phyloP scores from a whole-genome alignment of 2,329 filamentous ascomycete genomes.

The Colletotrichum acutatum region DNA sequence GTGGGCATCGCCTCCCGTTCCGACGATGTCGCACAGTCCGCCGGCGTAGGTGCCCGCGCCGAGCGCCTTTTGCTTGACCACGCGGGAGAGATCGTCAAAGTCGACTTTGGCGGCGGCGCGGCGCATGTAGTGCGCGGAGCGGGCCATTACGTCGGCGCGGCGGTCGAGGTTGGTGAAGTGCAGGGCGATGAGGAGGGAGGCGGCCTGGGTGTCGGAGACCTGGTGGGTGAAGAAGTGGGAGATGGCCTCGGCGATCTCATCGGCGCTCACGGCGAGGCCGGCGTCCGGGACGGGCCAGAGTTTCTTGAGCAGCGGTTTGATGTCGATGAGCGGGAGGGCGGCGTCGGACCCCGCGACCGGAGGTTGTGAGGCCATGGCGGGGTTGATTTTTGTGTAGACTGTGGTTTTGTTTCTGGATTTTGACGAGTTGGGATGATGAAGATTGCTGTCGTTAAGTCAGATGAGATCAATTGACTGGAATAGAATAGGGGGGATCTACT shows the following conservation, averaged over 20 bases:
- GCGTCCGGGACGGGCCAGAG: slow-evolving; percentile 70
- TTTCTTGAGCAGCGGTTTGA: slow-evolving; percentile 78
- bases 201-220: slow-evolving; percentile 88
- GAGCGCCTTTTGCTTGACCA: slow-evolving; percentile 69
- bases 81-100: slow-evolving; percentile 65
- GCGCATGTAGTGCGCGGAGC: slow-evolving; percentile 87
- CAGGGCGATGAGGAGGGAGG: slow-evolving; percentile 87
- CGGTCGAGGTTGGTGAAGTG: slow-evolving; percentile 92
- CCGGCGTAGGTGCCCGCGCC: slow-evolving; percentile 82
- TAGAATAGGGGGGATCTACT: not conserved
- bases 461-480: not conserved
- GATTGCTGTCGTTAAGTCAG: not conserved
- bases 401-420: not conserved
- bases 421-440: not conserved
- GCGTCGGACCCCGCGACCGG: slow-evolving; percentile 41
- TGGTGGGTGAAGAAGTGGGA: slow-evolving; percentile 91
- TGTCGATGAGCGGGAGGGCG: slow-evolving; percentile 57
- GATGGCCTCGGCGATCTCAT: slow-evolving; percentile 90
- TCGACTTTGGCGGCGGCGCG: slow-evolving; percentile 81
- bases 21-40: slow-evolving; percentile 94
- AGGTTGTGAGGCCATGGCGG: slow-evolving; percentile 45
- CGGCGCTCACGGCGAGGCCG: slow-evolving; percentile 69
- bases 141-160: slow-evolving; percentile 85
- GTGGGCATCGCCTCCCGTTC: slow-evolving; percentile 95
- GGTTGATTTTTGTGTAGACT: not conserved